These are phyloP conservation scores for Leucocoprinus leucothites DNA, from an alignment of 768 basidiomycete species.

Conservation along the genomic window DNA sequence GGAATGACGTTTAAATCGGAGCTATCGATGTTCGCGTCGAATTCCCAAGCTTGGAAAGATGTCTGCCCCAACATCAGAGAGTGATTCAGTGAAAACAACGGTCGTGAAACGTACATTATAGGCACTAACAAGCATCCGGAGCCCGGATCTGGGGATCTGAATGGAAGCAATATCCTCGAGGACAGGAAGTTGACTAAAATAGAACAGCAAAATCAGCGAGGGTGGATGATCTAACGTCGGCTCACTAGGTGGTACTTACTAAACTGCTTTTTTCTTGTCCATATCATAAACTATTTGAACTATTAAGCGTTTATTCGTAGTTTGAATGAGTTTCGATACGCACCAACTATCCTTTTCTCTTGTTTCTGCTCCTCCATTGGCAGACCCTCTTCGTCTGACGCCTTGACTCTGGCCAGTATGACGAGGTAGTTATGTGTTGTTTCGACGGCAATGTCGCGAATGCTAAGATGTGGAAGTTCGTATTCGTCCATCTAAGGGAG, in stretches of 20 bases:
- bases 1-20: slow-evolving; percentile 2
- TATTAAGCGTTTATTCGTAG: background rate
- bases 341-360: slow-evolving; percentile 6
- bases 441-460: slow-evolving; percentile 3
- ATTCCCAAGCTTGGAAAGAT: slow-evolving; percentile 1
- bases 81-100: too few species aligned
- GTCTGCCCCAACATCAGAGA: background rate
- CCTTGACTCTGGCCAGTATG: slow-evolving; percentile 1
- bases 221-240: too few species aligned
- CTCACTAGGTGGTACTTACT: background rate
- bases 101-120: background rate
- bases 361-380: background rate
- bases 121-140: slow-evolving; percentile 1
- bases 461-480: background rate
- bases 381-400: background rate
- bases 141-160: slow-evolving; percentile 1
- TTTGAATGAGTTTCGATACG: background rate
- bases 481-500: slow-evolving; percentile 2
- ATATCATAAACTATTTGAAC: background rate
- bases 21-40: slow-evolving; percentile 7
- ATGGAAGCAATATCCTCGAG: slow-evolving; percentile 2
- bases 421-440: slow-evolving; percentile 3
- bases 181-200: background rate
- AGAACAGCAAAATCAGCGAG: background rate
- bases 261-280: background rate